Percentiles rank a stretch among this genome's conserved stretches.
These are phyloP conservation scores for Yamadazyma siamensis DNA, from an alignment of 1,139 yeast genomes.

Conservation along the genomic window DNA sequence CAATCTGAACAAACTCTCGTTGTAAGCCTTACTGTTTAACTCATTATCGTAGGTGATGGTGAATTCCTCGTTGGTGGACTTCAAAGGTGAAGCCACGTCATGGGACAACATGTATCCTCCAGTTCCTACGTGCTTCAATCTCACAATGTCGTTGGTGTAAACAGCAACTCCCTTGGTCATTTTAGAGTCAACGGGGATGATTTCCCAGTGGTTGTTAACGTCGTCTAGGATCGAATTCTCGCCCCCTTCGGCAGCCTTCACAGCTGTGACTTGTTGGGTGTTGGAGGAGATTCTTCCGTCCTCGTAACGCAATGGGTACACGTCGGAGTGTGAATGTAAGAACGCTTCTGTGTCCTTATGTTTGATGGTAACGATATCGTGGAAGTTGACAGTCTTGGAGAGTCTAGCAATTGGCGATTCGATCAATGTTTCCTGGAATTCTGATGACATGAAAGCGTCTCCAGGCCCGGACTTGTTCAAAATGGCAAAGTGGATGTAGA, in stretches of 20 bases:
- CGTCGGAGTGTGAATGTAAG: slow-evolving; percentile 73
- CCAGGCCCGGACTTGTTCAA: slow-evolving; percentile 92
- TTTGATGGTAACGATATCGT: slow-evolving; percentile 71
- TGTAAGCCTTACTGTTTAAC: slow-evolving; percentile 38
- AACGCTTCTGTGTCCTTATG: slow-evolving; percentile 74
- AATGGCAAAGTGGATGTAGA: slow-evolving; percentile 82
- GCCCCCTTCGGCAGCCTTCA: slow-evolving; percentile 25
- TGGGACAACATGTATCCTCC: slow-evolving; percentile 80
- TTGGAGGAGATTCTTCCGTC: slow-evolving; percentile 95
- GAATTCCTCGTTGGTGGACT: slow-evolving; percentile 88
- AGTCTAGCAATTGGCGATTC: slow-evolving; percentile 77
- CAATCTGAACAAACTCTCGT: slow-evolving; percentile 78
- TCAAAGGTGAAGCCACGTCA: slow-evolving; percentile 96
- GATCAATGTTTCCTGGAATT: slow-evolving; percentile 85
- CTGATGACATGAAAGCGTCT: slow-evolving; percentile 87
- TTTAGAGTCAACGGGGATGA: slow-evolving; percentile 58
- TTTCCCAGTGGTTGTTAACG: slow-evolving; percentile 80
- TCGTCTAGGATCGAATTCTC: slow-evolving; percentile 50
- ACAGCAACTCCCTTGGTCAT: slow-evolving; percentile 27
- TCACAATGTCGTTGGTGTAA: slow-evolving; percentile 62
- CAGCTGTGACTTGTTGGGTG: slow-evolving; percentile 92
- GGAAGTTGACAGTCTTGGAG: slow-evolving; percentile 69
- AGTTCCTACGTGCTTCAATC: slow-evolving; percentile 81
- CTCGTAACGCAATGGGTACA: slow-evolving; percentile 87
- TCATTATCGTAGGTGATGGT: slow-evolving; percentile 61